These are phyloP conservation scores for Tothia fuscella DNA, from an alignment of 2,329 filamentous ascomycete species.

Conservation along the genomic window DNA sequence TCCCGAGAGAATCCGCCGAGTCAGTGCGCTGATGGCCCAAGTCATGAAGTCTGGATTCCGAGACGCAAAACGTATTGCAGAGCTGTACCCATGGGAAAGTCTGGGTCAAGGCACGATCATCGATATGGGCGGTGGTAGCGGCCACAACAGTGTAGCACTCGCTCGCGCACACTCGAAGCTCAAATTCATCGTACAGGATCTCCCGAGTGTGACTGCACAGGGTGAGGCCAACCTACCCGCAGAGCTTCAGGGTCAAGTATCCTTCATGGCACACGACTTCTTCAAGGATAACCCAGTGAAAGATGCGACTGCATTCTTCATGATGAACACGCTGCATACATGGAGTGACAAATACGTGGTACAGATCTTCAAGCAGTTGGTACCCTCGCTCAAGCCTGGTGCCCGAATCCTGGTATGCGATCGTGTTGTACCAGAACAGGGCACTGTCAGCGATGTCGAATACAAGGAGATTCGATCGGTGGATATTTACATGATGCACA, in stretches of 20 bases:
- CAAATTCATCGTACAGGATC: slow-evolving; percentile 12
- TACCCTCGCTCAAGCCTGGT: slow-evolving; percentile 19
- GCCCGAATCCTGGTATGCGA: slow-evolving; percentile 22
- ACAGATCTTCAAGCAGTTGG: slow-evolving; percentile 18
- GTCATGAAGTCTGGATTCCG: too few species aligned
- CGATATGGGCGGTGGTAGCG: slow-evolving; percentile 15
- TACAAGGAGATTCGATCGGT: slow-evolving; percentile 12
- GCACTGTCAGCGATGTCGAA: slow-evolving; percentile 11
- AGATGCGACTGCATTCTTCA: slow-evolving; percentile 22
- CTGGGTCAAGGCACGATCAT: too few species aligned
- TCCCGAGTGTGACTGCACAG: not conserved
- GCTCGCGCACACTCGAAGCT: slow-evolving; percentile 12
- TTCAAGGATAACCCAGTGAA: slow-evolving; percentile 20
- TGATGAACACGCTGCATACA: slow-evolving; percentile 23
- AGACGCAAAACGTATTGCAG: too few species aligned
- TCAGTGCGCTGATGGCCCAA: too few species aligned
- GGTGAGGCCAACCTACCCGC: not conserved
- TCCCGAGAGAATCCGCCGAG: too few species aligned
- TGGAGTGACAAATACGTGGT: slow-evolving; percentile 21
- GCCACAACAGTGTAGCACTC: slow-evolving; percentile 11
- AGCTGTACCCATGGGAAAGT: too few species aligned
- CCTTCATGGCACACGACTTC: slow-evolving; percentile 22
- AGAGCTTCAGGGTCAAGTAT: slow-evolving; percentile 6
- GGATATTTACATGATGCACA: slow-evolving; percentile 12
- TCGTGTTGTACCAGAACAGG: slow-evolving; percentile 19